Base-by-base conservation (phyloP, 176 grass and related monocot species). In the Themeda triandra region DNA sequence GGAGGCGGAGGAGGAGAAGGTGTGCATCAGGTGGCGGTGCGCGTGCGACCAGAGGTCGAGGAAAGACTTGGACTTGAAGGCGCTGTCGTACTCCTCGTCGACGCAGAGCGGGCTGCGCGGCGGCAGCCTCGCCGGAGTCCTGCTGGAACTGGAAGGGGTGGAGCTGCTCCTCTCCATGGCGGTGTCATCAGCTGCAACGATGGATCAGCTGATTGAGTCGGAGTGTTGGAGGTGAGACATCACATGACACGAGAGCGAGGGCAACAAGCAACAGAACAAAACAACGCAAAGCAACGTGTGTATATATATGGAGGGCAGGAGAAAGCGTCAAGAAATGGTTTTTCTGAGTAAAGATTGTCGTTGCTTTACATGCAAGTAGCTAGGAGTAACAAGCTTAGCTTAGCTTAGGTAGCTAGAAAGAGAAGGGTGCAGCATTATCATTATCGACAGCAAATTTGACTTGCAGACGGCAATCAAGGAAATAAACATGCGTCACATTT, bases 81-180 rank as follows among this genome's bases (percentile, higher is more conserved):
- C 86, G 32, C 79, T 73, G 53, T 75, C 86, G 89, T 98, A 98
- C 88, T 98, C 96, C 63, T 98, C 96, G 79, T 95, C 87, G 78
- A 98, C 89, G 80, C 65, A 76, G 5, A 86, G 66, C 10, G 79
- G 69, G 81, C 89, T 82, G 41, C 78, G 75, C 6, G 59, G 81
- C 35, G 76, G 1, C 28, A 5, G 32, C 30, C 13, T 13, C 18
- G 35, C 56, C 66, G 66, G 79, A 2, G 84, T 76, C 3, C 23
- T 11, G 10, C 23, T 58, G 46, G 80, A 68, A 36, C 23, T 58
- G 46, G 80, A 68, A 36, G 85, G 25, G 13, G 70, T 60, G 78
- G 85, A 68, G 45, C 28, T 73, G 73, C 84, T 83, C 40, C 67
- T 71, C 1, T 86, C 80, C 46, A 62, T 60, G 17, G 62, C 30